Evolutionary conservation across 306 rosid species (phyloP).

Genomic region (Corylus heterophylla): DNA sequence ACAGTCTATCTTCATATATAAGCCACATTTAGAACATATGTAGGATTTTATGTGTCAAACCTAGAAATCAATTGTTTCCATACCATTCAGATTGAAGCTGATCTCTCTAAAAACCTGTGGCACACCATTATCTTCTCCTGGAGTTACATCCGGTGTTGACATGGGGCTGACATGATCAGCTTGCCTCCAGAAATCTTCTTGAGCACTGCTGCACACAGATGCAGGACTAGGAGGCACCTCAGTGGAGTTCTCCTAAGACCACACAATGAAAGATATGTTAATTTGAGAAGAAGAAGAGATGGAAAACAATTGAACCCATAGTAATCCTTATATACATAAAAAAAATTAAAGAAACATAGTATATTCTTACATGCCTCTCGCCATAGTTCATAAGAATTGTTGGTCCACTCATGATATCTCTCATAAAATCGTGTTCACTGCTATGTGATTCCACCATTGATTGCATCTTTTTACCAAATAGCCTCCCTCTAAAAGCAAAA

Average conservation of each 20-base stretch:
- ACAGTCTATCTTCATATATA: not conserved
- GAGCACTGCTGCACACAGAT: conserved; percentile 88
- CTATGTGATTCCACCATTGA: conserved; percentile 54
- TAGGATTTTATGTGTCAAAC: not conserved
- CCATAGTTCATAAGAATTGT: conserved; percentile 69
- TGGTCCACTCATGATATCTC: conserved; percentile 84
- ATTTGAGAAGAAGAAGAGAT: conserved; percentile 27
- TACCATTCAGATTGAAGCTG: conserved; percentile 87
- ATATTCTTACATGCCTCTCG: conserved; percentile 71
- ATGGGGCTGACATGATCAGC: conserved; percentile 67
- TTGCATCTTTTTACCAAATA: conserved; percentile 75
- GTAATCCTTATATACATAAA: not conserved
- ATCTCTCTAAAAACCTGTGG: conserved; percentile 79
- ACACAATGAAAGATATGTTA: conserved; percentile 19
- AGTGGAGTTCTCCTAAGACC: conserved; percentile 80
- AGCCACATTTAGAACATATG: not conserved
- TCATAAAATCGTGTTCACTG: conserved; percentile 42
- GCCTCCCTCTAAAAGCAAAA: conserved; percentile 66
- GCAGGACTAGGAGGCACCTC: conserved; percentile 99
- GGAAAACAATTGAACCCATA: conserved; percentile 25
- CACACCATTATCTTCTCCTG: conserved; percentile 55
- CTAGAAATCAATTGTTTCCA: not conserved
- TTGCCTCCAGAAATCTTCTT: conserved; percentile 80
- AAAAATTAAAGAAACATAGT: conserved; percentile 7
- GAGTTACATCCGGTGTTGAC: conserved; percentile 76